phyloP scores from a whole-genome alignment of 2,329 filamentous ascomycete genomes.

The Trichophyton verrucosum region DNA sequence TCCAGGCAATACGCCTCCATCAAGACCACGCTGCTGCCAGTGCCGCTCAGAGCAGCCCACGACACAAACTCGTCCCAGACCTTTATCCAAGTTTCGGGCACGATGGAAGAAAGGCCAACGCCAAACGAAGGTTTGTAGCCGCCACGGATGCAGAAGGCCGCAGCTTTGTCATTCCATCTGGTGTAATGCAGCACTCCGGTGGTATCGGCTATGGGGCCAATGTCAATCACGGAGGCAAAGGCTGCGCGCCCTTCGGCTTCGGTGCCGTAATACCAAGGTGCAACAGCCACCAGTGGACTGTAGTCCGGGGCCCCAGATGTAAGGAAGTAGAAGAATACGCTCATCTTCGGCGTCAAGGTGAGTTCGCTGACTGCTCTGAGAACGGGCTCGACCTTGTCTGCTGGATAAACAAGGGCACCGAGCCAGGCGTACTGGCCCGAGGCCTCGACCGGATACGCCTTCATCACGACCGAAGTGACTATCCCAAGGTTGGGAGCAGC shows the following conservation, averaged over 20 bases:
- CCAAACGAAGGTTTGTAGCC: background rate
- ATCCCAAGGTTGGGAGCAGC: constrained; percentile 50
- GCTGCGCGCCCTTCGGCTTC: background rate
- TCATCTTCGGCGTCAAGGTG: background rate
- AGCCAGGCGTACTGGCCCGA: background rate
- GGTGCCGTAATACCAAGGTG: background rate
- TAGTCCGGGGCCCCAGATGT: background rate
- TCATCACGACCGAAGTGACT: constrained; percentile 34
- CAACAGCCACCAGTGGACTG: background rate
- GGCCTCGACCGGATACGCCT: background rate
- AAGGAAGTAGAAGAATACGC: background rate
- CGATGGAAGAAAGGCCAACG: background rate
- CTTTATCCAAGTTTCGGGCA: background rate
- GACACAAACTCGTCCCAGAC: background rate
- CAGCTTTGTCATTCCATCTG: background rate
- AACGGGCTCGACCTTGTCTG: background rate
- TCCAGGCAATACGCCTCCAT: background rate
- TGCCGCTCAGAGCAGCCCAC: background rate
- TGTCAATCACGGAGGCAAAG: background rate
- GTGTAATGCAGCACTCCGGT: background rate
- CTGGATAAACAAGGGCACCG: background rate
- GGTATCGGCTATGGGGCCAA: background rate
- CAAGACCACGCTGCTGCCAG: background rate
- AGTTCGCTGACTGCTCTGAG: background rate
- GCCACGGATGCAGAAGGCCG: background rate